A percentile compares a stretch with the other conserved stretches of the same genome.
Conservation (phyloP, 352 stramenopile species). For the Aphanomyces astaci region DNA sequence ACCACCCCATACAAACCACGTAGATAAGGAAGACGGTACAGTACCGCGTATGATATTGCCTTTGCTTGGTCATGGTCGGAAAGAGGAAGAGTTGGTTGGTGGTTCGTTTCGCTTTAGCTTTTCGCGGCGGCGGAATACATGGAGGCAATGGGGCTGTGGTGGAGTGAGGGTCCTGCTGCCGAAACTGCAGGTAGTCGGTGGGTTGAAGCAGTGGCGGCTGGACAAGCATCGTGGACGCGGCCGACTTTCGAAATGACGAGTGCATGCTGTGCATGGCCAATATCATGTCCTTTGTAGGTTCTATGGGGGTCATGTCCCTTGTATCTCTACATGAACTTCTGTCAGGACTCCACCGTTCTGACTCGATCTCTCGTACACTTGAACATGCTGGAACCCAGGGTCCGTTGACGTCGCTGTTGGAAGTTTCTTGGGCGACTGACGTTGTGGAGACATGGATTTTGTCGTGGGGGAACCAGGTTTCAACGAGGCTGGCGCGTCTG, state of each 20-base stretch:
- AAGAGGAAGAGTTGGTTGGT: constrained; percentile 28
- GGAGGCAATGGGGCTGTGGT: not conserved
- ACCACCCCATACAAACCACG: no score
- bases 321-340: constrained; percentile 6
- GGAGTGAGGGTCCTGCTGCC: not conserved
- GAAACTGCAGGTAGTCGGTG: not conserved
- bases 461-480: not conserved
- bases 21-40: not conserved
- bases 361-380: not conserved
- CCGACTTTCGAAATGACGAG: constrained; percentile 6
- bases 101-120: not conserved
- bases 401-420: not conserved
- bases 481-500: not conserved
- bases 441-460: not conserved
- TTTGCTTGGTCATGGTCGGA: constrained; percentile 32
- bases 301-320: not conserved
- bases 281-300: constrained; percentile 13
- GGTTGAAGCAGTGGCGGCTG: not conserved
- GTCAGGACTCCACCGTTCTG: no score
- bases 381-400: not conserved
- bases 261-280: constrained; percentile 22
- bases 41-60: constrained; percentile 31
- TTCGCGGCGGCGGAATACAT: not conserved
- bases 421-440: not conserved
- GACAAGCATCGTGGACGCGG: not conserved